These are phyloP conservation scores for Passiflora organensis DNA, from an alignment of 345 rosid species.

Conservation along the genomic window DNA sequence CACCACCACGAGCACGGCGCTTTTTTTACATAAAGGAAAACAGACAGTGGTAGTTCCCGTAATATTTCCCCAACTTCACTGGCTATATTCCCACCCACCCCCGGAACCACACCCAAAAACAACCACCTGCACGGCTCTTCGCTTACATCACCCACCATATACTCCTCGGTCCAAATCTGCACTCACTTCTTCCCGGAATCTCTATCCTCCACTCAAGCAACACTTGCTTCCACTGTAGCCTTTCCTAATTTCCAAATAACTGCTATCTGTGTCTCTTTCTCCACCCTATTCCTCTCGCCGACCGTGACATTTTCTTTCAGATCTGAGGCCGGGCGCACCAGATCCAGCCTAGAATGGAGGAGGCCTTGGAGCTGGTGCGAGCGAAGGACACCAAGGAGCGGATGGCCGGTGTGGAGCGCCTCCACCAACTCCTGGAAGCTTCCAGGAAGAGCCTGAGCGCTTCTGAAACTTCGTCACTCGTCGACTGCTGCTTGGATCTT, in stretches of 20 bases:
- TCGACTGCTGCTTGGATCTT: slow-evolving; percentile 96
- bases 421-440: slow-evolving; percentile 85
- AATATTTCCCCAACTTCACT: no score
- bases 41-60: no score
- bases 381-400: slow-evolving; percentile 97
- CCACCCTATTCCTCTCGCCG: not conserved
- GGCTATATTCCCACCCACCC: no score
- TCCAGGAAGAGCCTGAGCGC: slow-evolving; percentile 65
- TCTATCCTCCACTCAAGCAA: not conserved
- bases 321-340: slow-evolving; percentile 33
- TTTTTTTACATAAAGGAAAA: no score
- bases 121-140: not conserved
- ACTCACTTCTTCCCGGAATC: not conserved
- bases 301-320: slow-evolving; percentile 11
- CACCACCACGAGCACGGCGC: no score
- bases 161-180: not conserved
- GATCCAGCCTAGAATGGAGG: slow-evolving; percentile 58
- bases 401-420: slow-evolving; percentile 97
- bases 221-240: not conserved
- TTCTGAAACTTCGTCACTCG: slow-evolving; percentile 73
- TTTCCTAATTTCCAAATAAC: not conserved
- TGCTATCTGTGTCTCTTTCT: not conserved
- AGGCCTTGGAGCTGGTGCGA: slow-evolving; percentile 93
- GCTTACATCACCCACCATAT: not conserved
- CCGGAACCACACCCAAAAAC: not conserved